These are phyloP conservation scores for Pestalotiopsis sp. DNA, from an alignment of 2,329 filamentous ascomycete genomes.

Conservation along the genomic window DNA sequence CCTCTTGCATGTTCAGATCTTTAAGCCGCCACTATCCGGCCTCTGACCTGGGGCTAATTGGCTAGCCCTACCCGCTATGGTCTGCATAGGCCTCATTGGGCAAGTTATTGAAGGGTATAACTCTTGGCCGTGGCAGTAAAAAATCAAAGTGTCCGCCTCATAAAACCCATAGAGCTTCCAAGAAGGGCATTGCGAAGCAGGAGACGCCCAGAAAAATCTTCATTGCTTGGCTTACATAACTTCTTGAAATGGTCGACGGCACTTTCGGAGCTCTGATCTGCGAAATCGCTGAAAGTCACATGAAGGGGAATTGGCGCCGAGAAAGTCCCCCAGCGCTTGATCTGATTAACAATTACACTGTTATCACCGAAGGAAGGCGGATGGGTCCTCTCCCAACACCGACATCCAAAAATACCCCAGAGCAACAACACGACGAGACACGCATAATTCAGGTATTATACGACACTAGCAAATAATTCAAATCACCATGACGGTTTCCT, in stretches of 20 bases:
- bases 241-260: background rate
- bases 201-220: background rate
- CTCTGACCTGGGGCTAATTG: background rate
- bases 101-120: background rate
- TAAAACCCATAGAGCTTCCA: background rate
- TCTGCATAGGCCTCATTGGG: background rate
- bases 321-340: background rate
- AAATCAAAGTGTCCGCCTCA: background rate
- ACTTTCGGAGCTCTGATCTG: background rate
- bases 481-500: background rate
- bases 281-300: background rate
- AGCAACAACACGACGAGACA: background rate
- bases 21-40: background rate
- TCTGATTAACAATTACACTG: background rate
- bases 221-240: background rate
- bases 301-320: background rate
- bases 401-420: background rate
- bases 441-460: no score
- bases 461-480: background rate
- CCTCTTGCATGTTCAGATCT: background rate
- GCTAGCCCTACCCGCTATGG: background rate
- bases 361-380: background rate
- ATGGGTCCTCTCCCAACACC: background rate
- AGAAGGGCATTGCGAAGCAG: background rate
- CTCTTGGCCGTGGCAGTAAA: background rate